These are phyloP conservation scores for Trametes cinnabarina DNA, from an alignment of 768 basidiomycete species.

Conservation along the genomic window DNA sequence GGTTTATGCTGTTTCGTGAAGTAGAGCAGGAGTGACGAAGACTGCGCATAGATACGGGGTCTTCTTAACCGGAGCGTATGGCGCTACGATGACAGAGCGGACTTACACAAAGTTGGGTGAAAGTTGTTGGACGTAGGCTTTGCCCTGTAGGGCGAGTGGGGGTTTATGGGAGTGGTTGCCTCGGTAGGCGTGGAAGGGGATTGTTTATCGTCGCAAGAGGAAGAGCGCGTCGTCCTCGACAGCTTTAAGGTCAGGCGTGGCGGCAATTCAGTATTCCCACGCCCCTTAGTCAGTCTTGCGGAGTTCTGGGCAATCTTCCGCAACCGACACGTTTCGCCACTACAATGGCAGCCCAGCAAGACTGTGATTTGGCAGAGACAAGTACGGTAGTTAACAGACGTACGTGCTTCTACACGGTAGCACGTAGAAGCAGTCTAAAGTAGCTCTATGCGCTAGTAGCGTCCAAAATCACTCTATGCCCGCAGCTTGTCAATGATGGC, in stretches of 20 bases:
- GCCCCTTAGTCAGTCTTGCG: constrained; percentile 19
- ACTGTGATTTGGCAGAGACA: not conserved
- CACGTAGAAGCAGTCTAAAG: constrained; percentile 16
- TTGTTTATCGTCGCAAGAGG: constrained; percentile 44
- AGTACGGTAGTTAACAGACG: not conserved
- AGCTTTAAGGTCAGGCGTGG: constrained; percentile 25
- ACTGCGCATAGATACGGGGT: constrained; percentile 13
- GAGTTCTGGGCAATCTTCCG: constrained; percentile 1
- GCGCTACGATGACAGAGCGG: not conserved
- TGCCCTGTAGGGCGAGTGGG: constrained; percentile 92
- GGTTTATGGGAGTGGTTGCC: constrained; percentile 55
- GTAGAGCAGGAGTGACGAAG: constrained; percentile 22
- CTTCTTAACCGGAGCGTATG: constrained; percentile 11
- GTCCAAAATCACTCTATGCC: constrained; percentile 20
- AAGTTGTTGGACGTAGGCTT: constrained; percentile 50
- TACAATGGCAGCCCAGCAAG: not conserved
- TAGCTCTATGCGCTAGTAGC: constrained; percentile 12
- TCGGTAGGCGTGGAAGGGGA: constrained; percentile 51
- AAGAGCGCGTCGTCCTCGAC: constrained; percentile 20
- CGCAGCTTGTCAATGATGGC: constrained; percentile 78
- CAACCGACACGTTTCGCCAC: constrained; percentile 5
- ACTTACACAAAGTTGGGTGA: constrained; percentile 38
- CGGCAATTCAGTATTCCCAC: constrained; percentile 17
- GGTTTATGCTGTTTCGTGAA: constrained; percentile 13
- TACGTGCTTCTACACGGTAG: constrained; percentile 9